Base-by-base conservation (phyloP, 768 basidiomycete genomes). In the Amanita inopinata region DNA sequence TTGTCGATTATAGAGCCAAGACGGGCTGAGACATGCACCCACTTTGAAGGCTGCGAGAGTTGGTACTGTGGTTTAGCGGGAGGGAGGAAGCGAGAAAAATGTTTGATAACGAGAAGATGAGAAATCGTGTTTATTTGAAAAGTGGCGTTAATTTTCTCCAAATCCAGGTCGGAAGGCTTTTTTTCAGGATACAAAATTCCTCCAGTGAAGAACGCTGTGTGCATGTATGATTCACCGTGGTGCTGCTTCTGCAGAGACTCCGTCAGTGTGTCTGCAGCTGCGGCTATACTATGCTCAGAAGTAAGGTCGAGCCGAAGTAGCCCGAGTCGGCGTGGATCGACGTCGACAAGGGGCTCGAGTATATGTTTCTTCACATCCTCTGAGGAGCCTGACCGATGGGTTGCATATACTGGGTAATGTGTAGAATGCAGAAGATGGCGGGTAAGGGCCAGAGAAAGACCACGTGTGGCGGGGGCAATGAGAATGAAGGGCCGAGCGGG, bases 1-100 rank as follows among this genome's bases (percentile, higher is more conserved):
- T 79, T 80, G 51, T 80, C 76, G 14, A 66, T 63, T 41, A 78
- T 68, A 28, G 73, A 76, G 22, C 77, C 76, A 6, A 78, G 70
- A 28, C 74, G 72, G 12, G 76, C 76, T 8, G 73, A 70, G 43
- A 78, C 57, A 54, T 80, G 76, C 17, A 74, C 70, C 76, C 76
- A 78, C 51, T 73, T 76, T 17, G 74, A 56, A 2, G 65, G 67
- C 5, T 47, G 49, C 10, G 48, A 33, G 10, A 65, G 40, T 3
- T 48, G 31, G 8, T 48, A 40, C 18, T 54, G 49, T 22, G 41
- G 41, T n/a, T 48, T 47, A 9, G 59, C 40, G 4, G 54, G 46
- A 4, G 75, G 76, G 32, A 79, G 68, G 60, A 78, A 80, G 36
- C 61, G 69, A 14, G 68, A 67, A 53, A 79, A 80, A 54, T 78